Conservation (phyloP, 2,329 filamentous ascomycete genomes). For the Lomentospora prolificans region DNA sequence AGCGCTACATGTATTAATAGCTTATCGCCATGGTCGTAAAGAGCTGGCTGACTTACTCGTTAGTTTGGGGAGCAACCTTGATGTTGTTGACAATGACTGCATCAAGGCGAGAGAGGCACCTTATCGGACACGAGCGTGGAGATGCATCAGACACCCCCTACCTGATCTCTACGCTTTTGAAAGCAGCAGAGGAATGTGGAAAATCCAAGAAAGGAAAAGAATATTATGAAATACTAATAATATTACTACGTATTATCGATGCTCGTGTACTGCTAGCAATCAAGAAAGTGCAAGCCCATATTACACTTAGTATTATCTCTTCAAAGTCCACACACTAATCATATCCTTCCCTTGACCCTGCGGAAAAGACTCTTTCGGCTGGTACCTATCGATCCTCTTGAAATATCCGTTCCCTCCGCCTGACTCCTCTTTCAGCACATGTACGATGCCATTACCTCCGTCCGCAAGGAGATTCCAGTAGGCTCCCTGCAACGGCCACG, state of each 20-base stretch:
- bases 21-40: not conserved
- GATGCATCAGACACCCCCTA: not conserved
- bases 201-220: no score
- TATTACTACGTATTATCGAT: no score
- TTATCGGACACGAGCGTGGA: not conserved
- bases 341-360: slow-evolving; percentile 3
- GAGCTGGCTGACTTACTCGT: not conserved
- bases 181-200: not conserved
- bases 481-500: slow-evolving; percentile 5
- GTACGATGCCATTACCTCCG: not conserved
- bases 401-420: not conserved
- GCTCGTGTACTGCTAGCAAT: not conserved
- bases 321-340: not conserved
- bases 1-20: not conserved
- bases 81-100: not conserved
- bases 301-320: not conserved
- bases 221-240: no score
- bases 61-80: not conserved
- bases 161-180: not conserved
- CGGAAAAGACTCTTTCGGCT: not conserved
- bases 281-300: not conserved
- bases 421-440: not conserved
- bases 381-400: not conserved
- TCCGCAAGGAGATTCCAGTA: slow-evolving; percentile 3
- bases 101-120: not conserved